Conservation (phyloP, 345 rosid genomes). For the Linum lewisii region DNA sequence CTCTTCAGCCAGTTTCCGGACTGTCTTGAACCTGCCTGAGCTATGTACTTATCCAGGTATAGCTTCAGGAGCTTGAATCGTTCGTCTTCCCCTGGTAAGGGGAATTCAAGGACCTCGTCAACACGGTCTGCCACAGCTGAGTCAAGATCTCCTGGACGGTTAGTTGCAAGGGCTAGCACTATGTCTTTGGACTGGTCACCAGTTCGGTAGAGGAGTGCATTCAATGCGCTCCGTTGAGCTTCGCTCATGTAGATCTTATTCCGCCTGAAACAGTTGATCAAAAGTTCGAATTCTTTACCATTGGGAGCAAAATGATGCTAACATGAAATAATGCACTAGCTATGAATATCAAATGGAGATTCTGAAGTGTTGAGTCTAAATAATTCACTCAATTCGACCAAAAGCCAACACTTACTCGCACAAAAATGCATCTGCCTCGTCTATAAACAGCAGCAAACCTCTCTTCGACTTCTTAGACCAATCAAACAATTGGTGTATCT, state of each 20-base stretch:
- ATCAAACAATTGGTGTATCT: constrained; percentile 92
- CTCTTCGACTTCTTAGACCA: constrained; percentile 89
- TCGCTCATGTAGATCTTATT: constrained; percentile 97
- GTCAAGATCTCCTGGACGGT: constrained; percentile 97
- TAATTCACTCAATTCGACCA: neutral
- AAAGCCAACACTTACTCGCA: constrained; percentile 68
- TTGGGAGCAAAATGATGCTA: neutral
- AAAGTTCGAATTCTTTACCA: constrained; percentile 1
- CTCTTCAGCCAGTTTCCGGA: constrained; percentile 39
- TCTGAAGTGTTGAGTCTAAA: neutral
- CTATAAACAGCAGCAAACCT: constrained; percentile 85
- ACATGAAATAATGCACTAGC: neutral
- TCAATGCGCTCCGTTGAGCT: constrained; percentile 94
- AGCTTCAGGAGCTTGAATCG: constrained; percentile 80
- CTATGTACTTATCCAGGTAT: constrained; percentile 77
- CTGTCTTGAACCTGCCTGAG: constrained; percentile 53
- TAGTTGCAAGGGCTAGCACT: constrained; percentile 91
- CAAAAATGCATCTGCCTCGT: constrained; percentile 98
- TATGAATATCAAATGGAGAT: neutral
- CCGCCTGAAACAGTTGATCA: constrained; percentile 38
- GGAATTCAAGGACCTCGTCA: constrained; percentile 88
- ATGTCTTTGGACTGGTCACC: constrained; percentile 96
- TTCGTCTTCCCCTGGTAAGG: constrained; percentile 75
- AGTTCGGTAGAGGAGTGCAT: constrained; percentile 85
- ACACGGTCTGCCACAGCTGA: constrained; percentile 88